Base-by-base conservation (phyloP, 257 asterid species). In the Cynanchum wilfordii region DNA sequence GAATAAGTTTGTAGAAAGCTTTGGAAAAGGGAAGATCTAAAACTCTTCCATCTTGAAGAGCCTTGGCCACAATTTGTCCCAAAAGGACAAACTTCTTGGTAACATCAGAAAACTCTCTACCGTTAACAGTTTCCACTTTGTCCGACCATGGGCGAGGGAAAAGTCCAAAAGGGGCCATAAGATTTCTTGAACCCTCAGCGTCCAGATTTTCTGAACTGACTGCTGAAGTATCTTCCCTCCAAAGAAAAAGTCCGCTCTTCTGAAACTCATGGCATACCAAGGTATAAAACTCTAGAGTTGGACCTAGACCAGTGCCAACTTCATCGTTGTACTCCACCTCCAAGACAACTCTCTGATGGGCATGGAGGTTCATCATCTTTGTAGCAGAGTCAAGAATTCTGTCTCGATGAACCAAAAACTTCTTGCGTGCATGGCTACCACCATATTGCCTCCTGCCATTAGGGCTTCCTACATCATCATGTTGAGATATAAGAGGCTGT, bases 271-370 rank as follows among this genome's bases (percentile, higher is more conserved):
- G 90, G 78, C 99, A 84, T 66, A 92, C 95, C 79, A 95, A 77
- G 9, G 97, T 92, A 75, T 87, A 95, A 74, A 95, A 95, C 75
- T 95, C 99, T 82, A 95, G 77, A 7, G 96, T 90, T 6, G 99
- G 99, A 71, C 99, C 99, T 68, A 90, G 94, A 66, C 99, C 99
- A 57, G 98, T 90, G 55, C 99, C 99, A 42, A 95, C 99, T 87
- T 95, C 99, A 65, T 95, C 97, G 68, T 66, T 79, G 77, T 89
- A 95, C 76, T 92, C 96, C 85, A 95, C 99, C 83, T 95, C 99
- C 80, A 89, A 73, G 69, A 73, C 77, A 76, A 80, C 96, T 78
- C 82, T 89, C 38, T 89, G 88, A 66, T 75, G 74, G 67, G 88
- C 82, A 80, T 87, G 79, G 69, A 78, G 80, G 64, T 89, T 88